A percentile compares a stretch with the other conserved stretches of the same genome.
phyloP scores from a whole-genome alignment of 2,329 filamentous ascomycete species.

The Colletotrichum sp. region DNA sequence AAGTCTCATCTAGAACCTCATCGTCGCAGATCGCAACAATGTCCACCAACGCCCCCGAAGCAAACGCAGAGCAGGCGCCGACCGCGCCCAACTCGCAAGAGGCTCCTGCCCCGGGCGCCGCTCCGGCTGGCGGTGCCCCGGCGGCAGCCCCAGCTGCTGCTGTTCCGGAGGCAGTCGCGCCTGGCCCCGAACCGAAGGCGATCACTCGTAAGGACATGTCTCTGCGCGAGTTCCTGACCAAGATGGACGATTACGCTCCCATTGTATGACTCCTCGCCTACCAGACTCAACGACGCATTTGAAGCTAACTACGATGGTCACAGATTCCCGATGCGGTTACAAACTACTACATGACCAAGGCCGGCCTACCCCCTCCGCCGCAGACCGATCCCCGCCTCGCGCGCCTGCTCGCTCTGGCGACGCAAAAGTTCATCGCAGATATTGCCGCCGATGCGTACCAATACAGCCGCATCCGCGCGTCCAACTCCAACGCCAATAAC shows the following conservation, averaged over 20 bases:
- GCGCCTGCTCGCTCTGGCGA: conserved; percentile 93
- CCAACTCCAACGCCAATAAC: conserved; percentile 85
- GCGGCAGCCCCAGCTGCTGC: conserved; percentile 16
- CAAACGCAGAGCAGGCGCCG: conserved; percentile 30
- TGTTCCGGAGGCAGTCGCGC: conserved; percentile 46
- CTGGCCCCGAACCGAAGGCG: conserved; percentile 64
- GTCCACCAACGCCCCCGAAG: conserved; percentile 40
- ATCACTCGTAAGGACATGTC: conserved; percentile 90
- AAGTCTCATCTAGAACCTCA: neutral
- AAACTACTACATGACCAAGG: conserved; percentile 96
- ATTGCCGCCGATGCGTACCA: conserved; percentile 98
- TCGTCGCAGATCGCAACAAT: conserved; percentile 27
- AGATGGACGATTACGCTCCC: conserved; percentile 98
- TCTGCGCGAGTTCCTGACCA: conserved; percentile 87
- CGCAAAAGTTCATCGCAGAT: conserved; percentile 98
- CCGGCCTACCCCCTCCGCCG: conserved; percentile 90
- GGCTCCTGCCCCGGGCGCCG: neutral
- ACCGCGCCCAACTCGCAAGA: conserved; percentile 15
- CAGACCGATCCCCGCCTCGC: conserved; percentile 90
- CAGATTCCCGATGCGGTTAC: conserved; percentile 98
- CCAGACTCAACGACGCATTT: neutral
- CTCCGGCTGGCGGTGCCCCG: conserved; percentile 22
- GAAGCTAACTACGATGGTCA: neutral
- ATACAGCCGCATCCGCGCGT: conserved; percentile 94
- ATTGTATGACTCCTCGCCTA: conserved; percentile 69